Evolutionary conservation across 2,329 filamentous ascomycete genomes (phyloP), one percentile per base, ranked within the genome.

Genomic region (Teratosphaeria destructans): DNA sequence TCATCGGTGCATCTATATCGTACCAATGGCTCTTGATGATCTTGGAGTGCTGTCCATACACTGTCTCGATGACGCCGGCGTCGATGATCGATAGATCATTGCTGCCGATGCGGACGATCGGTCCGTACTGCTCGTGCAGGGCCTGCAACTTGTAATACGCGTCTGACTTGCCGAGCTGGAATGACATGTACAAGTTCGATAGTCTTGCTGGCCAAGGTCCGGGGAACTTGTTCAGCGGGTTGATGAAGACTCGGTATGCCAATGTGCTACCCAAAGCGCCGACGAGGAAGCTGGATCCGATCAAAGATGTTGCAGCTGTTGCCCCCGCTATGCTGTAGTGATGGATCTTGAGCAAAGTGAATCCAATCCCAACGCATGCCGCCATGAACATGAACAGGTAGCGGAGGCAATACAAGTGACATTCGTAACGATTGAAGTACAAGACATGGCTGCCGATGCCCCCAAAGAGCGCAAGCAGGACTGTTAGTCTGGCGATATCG

Each of bases 21-120:
- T 80, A 80, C 70, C 71, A 79, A 0, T 67, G 61, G 2, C 66
- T 67, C 62, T 79, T 80, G n/a, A 61, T 67, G 47, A 74, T 76
- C 61, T 68, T 67, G 5, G 74, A 69, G n/a, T 70, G 65, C 5
- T 62, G 56, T 0, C 73, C 74, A 55, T 76, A 74, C 19, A 77
- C 70, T 56, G 62, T 57, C 63, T 74, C 59, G 57, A 76, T 62
- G 60, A 64, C 68, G 65, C 74, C 62, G 49, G 75, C 68, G 59
- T 75, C 62, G 16, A 60, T 65, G 55, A 76, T 70, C 2, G 73
- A 75, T 5, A 76, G 63, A n/a, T 73, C 68, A 5, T 64, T 65
- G 3, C 72, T 67, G 6, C 74, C 74, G 16, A 72, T 65, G 16
- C 73, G 66, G 0, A 76, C 68, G 12, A 69, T 60, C 1, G 43